Percentiles rank a stretch among this genome's conserved stretches.
Conservation (phyloP, 1,139 yeast genomes). For the Lodderomyces metapsilosis region DNA sequence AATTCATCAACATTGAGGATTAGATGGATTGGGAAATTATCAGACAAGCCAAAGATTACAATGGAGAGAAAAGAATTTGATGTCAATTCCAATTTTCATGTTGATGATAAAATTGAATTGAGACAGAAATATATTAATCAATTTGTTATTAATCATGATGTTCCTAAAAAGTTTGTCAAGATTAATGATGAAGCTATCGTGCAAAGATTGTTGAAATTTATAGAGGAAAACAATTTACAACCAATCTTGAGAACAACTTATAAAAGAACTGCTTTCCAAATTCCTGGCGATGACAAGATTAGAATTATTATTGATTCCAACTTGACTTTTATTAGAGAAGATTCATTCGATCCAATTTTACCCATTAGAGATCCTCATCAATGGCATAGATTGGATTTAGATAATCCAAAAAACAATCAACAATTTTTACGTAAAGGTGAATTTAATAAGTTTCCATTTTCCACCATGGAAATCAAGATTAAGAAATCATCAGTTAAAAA, state of each 20-base stretch:
- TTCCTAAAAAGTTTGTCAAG: slow-evolving; percentile 26
- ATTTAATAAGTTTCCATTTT: slow-evolving; percentile 79
- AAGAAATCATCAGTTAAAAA: slow-evolving; percentile 49
- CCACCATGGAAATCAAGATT: slow-evolving; percentile 86
- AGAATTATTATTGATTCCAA: slow-evolving; percentile 90
- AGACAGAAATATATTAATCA: slow-evolving; percentile 60
- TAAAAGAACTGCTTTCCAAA: slow-evolving; percentile 94
- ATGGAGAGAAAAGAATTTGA: slow-evolving; percentile 78
- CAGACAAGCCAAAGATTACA: slow-evolving; percentile 71
- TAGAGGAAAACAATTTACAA: slow-evolving; percentile 64
- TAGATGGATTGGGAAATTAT: slow-evolving; percentile 86
- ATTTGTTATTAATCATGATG: slow-evolving; percentile 36
- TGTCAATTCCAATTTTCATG: slow-evolving; percentile 50
- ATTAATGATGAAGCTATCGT: slow-evolving; percentile 28
- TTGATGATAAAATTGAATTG: slow-evolving; percentile 60
- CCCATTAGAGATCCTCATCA: slow-evolving; percentile 86
- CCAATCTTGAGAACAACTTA: slow-evolving; percentile 86
- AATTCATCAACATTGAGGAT: slow-evolving; percentile 77
- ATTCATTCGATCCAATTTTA: slow-evolving; percentile 74
- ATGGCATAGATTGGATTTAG: slow-evolving; percentile 95
- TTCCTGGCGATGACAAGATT: slow-evolving; percentile 93
- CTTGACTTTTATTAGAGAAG: slow-evolving; percentile 84
- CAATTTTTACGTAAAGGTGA: slow-evolving; percentile 84
- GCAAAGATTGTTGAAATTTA: slow-evolving; percentile 55
- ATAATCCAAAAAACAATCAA: slow-evolving; percentile 67